Percentiles rank a stretch among this genome's conserved stretches.
These are phyloP conservation scores for Hyaloscypha variabilis DNA, from an alignment of 495 filamentous ascomycete genomes.

Conservation along the genomic window DNA sequence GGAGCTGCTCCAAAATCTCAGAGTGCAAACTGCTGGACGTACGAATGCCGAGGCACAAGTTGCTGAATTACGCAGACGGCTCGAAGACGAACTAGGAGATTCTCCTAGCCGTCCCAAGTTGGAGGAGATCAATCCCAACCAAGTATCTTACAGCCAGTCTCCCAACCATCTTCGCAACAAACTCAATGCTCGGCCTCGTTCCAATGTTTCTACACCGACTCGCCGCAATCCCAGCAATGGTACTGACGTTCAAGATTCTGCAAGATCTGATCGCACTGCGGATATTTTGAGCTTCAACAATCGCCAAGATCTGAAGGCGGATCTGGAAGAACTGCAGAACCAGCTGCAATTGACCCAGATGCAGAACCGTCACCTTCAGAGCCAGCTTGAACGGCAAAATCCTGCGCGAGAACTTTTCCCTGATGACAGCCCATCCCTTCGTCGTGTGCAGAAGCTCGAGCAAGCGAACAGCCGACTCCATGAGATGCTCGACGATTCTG, in stretches of 20 bases:
- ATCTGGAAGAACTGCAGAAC: conserved; percentile 92
- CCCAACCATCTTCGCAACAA: conserved; percentile 76
- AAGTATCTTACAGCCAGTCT: conserved; percentile 74
- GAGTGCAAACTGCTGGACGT: conserved; percentile 83
- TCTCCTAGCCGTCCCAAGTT: conserved; percentile 64
- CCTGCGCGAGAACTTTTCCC: conserved; percentile 62
- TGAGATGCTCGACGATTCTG: conserved; percentile 92
- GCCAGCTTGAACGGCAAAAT: conserved; percentile 71
- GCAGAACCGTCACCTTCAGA: conserved; percentile 93
- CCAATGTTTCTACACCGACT: conserved; percentile 75
- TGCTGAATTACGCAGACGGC: conserved; percentile 71
- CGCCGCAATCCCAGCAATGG: conserved; percentile 67
- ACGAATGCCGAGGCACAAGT: conserved; percentile 83
- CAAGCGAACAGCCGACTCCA: conserved; percentile 91
- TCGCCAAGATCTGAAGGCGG: conserved; percentile 86
- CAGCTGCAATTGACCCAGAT: conserved; percentile 94
- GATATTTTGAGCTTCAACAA: conserved; percentile 89
- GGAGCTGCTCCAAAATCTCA: conserved; percentile 80
- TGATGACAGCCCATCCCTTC: conserved; percentile 82
- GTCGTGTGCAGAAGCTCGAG: conserved; percentile 88
- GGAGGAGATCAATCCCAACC: conserved; percentile 88
- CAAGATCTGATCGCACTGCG: conserved; percentile 83
- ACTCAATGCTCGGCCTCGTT: conserved; percentile 70
- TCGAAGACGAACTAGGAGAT: conserved; percentile 73
- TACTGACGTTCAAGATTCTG: conserved; percentile 72